These are phyloP conservation scores for Rhypophila decipiens DNA, from an alignment of 495 filamentous ascomycete species.

Conservation along the genomic window DNA sequence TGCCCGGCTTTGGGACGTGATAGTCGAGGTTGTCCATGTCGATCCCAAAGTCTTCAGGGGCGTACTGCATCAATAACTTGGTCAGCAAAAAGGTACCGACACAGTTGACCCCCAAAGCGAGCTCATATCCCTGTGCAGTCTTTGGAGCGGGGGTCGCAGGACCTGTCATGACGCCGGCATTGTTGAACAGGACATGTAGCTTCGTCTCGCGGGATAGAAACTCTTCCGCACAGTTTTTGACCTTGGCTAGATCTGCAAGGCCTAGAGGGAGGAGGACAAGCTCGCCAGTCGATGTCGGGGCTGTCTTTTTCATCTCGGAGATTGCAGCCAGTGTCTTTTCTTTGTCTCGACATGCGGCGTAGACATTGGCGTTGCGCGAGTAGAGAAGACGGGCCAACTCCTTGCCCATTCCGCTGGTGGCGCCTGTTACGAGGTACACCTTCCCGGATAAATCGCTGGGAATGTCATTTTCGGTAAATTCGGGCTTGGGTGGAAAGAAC, in stretches of 20 bases:
- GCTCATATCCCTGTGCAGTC: conserved; percentile 34
- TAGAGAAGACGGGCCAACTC: conserved; percentile 42
- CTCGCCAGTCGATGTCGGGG: conserved; percentile 17
- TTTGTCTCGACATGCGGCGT: conserved; percentile 41
- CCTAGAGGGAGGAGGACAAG: conserved; percentile 26
- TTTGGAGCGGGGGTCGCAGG: conserved; percentile 8
- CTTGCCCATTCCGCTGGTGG: conserved; percentile 39
- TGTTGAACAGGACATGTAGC: conserved; percentile 35
- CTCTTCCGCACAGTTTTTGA: conserved; percentile 22
- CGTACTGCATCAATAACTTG: conserved; percentile 14
- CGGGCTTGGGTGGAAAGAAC: conserved; percentile 19
- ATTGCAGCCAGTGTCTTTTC: conserved; percentile 20
- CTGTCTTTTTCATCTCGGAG: conserved; percentile 13
- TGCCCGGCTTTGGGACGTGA: conserved; percentile 1
- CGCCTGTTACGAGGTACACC: conserved; percentile 44
- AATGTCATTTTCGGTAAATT: conserved; percentile 24
- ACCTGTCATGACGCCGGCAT: conserved; percentile 28
- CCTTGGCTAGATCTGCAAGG: conserved; percentile 25
- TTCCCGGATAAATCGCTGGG: not conserved
- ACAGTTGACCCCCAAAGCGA: conserved; percentile 37
- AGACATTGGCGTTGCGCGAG: conserved; percentile 41
- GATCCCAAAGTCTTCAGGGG: conserved; percentile 14
- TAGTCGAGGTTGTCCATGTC: conserved; percentile 10
- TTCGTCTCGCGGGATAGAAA: conserved; percentile 25
- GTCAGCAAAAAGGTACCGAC: conserved; percentile 38